phyloP scores from a whole-genome alignment of 2,329 filamentous ascomycete species.

The Fusarium brachygibbosum region DNA sequence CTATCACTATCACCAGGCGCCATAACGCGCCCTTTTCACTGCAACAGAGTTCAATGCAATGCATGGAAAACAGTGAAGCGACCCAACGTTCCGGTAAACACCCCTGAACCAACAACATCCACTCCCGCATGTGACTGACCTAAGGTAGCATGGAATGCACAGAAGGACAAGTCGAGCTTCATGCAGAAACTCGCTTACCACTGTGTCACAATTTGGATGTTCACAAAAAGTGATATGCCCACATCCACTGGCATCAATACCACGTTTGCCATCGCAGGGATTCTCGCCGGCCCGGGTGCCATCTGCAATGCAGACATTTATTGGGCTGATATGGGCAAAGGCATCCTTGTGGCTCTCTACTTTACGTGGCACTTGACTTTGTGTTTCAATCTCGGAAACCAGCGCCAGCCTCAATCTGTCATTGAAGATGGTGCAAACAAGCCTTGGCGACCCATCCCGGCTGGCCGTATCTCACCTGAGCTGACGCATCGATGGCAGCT shows the following conservation, averaged over 20 bases:
- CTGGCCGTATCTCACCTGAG: conserved; percentile 48
- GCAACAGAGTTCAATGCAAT: conserved; percentile 8
- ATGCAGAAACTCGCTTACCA: conserved; percentile 35
- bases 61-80: neutral
- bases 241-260: conserved; percentile 41
- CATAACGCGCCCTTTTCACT: conserved; percentile 1
- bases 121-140: conserved; percentile 22
- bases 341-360: conserved; percentile 38
- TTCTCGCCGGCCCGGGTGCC: conserved; percentile 31
- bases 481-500: conserved; percentile 46
- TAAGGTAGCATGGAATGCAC: conserved; percentile 25
- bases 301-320: conserved; percentile 31
- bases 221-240: conserved; percentile 41
- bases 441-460: conserved; percentile 52
- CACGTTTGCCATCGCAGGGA: conserved; percentile 36
- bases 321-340: conserved; percentile 30
- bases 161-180: neutral
- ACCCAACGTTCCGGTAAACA: conserved; percentile 31
- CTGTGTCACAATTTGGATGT: conserved; percentile 34
- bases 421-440: conserved; percentile 59
- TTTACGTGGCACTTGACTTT: conserved; percentile 46
- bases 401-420: conserved; percentile 52
- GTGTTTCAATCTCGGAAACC: conserved; percentile 56
- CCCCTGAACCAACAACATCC: conserved; percentile 20
- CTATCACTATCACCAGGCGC: conserved; percentile 19